A percentile compares a stretch with the other conserved stretches of the same genome.
Conservation (phyloP, 2,329 filamentous ascomycete species). For the Waltergamsia citrina region DNA sequence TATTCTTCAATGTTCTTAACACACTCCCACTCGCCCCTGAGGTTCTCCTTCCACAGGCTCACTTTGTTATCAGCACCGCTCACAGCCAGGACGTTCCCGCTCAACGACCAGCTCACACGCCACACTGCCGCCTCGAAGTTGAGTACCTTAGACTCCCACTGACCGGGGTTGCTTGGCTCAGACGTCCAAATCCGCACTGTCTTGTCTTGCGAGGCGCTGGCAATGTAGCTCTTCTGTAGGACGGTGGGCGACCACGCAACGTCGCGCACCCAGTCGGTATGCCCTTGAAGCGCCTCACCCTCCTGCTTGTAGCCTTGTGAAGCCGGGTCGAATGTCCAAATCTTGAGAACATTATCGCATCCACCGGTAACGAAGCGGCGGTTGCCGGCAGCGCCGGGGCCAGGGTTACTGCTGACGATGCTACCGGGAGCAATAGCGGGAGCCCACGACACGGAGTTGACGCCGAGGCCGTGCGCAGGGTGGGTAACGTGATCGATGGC, state of each 20-base stretch:
- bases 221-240: conserved; percentile 92
- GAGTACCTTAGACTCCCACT: conserved; percentile 80
- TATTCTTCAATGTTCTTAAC: conserved; percentile 95
- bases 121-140: conserved; percentile 85
- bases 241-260: conserved; percentile 96
- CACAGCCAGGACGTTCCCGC: conserved; percentile 90
- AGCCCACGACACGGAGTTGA: conserved; percentile 94
- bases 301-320: conserved; percentile 53
- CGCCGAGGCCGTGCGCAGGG: conserved; percentile 83
- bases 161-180: conserved; percentile 42
- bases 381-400: conserved; percentile 49
- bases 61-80: conserved; percentile 95
- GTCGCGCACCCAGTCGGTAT: conserved; percentile 94
- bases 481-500: conserved; percentile 85
- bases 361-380: conserved; percentile 90
- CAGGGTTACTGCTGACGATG: conserved; percentile 64
- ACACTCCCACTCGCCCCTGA: conserved; percentile 93
- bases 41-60: conserved; percentile 95
- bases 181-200: conserved; percentile 96
- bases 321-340: conserved; percentile 75
- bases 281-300: conserved; percentile 60
- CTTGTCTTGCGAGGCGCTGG: conserved; percentile 91
- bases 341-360: conserved; percentile 85
- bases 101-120: conserved; percentile 96
- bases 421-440: conserved; percentile 77